Percentiles rank a stretch among this genome's conserved stretches.
Evolutionary conservation across 768 basidiomycete species (phyloP).

Genomic region (Trametes gibbosa): DNA sequence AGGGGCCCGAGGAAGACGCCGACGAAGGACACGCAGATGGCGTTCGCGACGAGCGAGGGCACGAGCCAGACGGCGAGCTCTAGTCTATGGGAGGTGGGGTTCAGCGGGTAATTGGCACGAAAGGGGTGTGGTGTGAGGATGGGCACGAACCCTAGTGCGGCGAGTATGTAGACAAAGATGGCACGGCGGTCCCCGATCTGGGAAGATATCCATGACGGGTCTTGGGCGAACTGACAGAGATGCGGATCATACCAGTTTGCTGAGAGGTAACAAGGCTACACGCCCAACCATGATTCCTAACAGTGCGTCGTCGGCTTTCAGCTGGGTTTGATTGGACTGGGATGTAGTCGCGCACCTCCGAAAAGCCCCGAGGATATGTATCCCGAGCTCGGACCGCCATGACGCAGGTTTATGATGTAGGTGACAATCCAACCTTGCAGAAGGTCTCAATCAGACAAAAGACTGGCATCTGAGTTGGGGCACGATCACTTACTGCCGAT

Average conservation of each 20-base stretch:
- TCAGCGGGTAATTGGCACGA: neutral
- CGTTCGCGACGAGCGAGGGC: constrained; percentile 49
- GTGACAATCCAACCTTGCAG: constrained; percentile 53
- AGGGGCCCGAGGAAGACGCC: constrained; percentile 52
- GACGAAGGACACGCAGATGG: constrained; percentile 50
- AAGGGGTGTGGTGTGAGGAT: neutral
- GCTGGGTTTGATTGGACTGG: no score
- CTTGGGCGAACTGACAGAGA: neutral
- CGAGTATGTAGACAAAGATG: constrained; percentile 12
- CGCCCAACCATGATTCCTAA: constrained; percentile 51
- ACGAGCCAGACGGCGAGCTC: constrained; percentile 60
- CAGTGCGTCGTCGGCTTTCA: no score
- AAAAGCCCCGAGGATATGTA: constrained; percentile 52
- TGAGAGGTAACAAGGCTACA: constrained; percentile 49
- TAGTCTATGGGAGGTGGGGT: constrained; percentile 37
- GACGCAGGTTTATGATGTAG: constrained; percentile 43
- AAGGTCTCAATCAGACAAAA: neutral
- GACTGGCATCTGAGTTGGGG: neutral
- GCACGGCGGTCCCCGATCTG: constrained; percentile 38
- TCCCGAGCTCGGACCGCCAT: constrained; percentile 46
- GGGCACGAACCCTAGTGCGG: constrained; percentile 34
- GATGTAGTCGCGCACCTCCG: constrained; percentile 36
- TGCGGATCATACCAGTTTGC: constrained; percentile 34
- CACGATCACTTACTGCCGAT: constrained; percentile 32
- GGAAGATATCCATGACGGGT: neutral